These are phyloP conservation scores for Acmispon strigosus DNA, from an alignment of 306 rosid species.

Conservation along the genomic window DNA sequence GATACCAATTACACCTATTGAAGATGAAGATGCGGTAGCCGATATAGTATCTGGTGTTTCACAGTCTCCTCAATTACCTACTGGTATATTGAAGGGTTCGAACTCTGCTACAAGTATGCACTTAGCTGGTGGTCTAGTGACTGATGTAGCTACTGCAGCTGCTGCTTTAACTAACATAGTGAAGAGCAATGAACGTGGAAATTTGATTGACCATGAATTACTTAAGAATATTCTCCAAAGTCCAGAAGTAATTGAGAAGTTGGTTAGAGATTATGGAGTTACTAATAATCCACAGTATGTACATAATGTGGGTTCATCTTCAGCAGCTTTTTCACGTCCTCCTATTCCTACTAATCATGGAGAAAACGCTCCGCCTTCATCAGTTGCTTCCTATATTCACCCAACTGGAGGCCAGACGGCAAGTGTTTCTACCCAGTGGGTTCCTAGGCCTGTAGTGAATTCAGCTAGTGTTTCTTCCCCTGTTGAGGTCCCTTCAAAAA, in stretches of 20 bases:
- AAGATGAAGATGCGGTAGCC: slow-evolving; percentile 64
- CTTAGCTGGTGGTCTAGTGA: slow-evolving; percentile 28
- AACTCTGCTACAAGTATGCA: slow-evolving; percentile 23
- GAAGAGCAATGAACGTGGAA: slow-evolving; percentile 63
- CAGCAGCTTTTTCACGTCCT: slow-evolving; percentile 32
- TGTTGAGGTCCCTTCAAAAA: slow-evolving; percentile 42
- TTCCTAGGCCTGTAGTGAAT: slow-evolving; percentile 23
- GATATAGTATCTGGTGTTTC: slow-evolving; percentile 30
- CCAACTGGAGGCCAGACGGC: slow-evolving; percentile 34
- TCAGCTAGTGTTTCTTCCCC: slow-evolving; percentile 37
- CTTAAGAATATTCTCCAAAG: slow-evolving; percentile 64
- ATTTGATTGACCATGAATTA: slow-evolving; percentile 60
- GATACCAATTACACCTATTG: slow-evolving; percentile 78
- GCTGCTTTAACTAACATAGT: slow-evolving; percentile 52
- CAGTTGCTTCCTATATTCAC: slow-evolving; percentile 31
- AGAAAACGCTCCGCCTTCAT: slow-evolving; percentile 26
- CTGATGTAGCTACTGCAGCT: slow-evolving; percentile 62
- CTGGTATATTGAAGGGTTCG: slow-evolving; percentile 20
- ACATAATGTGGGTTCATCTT: slow-evolving; percentile 38
- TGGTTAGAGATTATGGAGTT: slow-evolving; percentile 56
- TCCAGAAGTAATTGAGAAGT: slow-evolving; percentile 71
- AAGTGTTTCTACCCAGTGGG: slow-evolving; percentile 35
- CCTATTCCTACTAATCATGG: slow-evolving; percentile 26
- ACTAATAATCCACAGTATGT: slow-evolving; percentile 23
- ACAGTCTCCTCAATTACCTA: slow-evolving; percentile 23